Percentiles rank a stretch among this genome's conserved stretches.
These are phyloP conservation scores for Prillingera fragicola DNA, from an alignment of 1,284 basidiomycete species.

Conservation along the genomic window DNA sequence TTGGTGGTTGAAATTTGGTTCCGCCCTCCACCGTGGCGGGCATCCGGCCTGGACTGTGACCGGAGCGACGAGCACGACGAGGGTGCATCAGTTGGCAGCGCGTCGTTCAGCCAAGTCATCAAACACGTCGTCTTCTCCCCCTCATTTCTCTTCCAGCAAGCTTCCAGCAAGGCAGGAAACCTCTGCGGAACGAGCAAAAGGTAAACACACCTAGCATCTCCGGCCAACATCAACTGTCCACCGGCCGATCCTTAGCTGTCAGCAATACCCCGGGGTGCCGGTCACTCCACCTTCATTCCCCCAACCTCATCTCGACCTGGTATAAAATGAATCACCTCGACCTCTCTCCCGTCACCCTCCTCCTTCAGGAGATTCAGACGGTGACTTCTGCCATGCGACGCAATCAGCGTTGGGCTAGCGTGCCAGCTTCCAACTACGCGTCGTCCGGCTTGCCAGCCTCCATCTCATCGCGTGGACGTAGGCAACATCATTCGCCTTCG, in stretches of 20 bases:
- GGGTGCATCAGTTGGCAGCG: background rate
- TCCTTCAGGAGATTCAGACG: constrained; percentile 68
- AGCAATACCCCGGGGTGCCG: background rate
- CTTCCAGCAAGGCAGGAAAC: background rate
- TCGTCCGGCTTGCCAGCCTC: constrained; percentile 28
- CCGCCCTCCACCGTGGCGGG: background rate
- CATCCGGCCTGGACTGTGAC: too few species aligned
- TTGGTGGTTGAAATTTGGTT: background rate
- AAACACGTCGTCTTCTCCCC: background rate
- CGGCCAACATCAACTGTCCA: too few species aligned
- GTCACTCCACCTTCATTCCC: background rate
- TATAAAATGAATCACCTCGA: constrained; percentile 27
- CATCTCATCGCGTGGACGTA: constrained; percentile 10
- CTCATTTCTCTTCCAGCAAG: background rate
- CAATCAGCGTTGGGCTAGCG: constrained; percentile 83
- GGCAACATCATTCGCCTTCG: too few species aligned
- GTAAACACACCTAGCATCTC: too few species aligned
- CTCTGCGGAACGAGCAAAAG: background rate
- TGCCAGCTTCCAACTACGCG: constrained; percentile 30
- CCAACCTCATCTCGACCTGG: constrained; percentile 9
- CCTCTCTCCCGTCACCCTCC: constrained; percentile 40
- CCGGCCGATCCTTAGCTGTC: too few species aligned
- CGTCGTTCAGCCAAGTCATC: too few species aligned
- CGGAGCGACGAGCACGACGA: too few species aligned
- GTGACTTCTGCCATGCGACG: constrained; percentile 96